Evolutionary conservation across 768 basidiomycete species (phyloP).

Genomic region (Tremella fuciformis): DNA sequence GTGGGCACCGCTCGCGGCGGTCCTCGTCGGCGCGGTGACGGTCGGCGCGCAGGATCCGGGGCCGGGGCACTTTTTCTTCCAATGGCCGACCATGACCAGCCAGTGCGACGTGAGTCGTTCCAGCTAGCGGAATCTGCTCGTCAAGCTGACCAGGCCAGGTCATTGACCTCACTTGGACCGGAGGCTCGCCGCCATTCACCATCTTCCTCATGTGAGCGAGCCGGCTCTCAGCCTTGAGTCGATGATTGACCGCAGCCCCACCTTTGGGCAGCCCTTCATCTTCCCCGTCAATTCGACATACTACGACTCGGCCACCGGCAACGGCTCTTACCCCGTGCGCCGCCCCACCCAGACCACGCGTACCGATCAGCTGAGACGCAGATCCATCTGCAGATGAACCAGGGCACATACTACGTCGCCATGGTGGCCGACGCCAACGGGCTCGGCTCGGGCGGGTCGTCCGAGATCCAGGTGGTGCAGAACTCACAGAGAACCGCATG

Average conservation of each 20-base stretch:
- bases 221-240: conserved; percentile 28
- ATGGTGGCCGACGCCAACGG: conserved; percentile 37
- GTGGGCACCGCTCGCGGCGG: too few relatives aligned
- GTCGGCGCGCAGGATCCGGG: neutral
- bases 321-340: conserved; percentile 27
- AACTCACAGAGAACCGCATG: conserved; percentile 28
- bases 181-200: conserved; percentile 34
- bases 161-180: conserved; percentile 31
- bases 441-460: conserved; percentile 36
- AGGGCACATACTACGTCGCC: conserved; percentile 33
- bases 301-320: conserved; percentile 9
- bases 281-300: neutral
- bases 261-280: conserved; percentile 10
- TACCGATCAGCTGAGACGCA: neutral
- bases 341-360: neutral
- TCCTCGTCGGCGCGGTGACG: too few relatives aligned
- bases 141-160: conserved; percentile 17
- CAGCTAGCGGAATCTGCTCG: neutral
- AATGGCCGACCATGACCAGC: conserved; percentile 33
- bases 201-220: conserved; percentile 38
- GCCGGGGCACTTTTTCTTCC: conserved; percentile 31
- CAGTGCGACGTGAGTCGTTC: conserved; percentile 32
- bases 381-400: conserved; percentile 35
- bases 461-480: conserved; percentile 32
- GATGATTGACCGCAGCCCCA: conserved; percentile 19